phyloP scores from a whole-genome alignment of 2,329 filamentous ascomycete genomes.

The Chaetomium sp. region DNA sequence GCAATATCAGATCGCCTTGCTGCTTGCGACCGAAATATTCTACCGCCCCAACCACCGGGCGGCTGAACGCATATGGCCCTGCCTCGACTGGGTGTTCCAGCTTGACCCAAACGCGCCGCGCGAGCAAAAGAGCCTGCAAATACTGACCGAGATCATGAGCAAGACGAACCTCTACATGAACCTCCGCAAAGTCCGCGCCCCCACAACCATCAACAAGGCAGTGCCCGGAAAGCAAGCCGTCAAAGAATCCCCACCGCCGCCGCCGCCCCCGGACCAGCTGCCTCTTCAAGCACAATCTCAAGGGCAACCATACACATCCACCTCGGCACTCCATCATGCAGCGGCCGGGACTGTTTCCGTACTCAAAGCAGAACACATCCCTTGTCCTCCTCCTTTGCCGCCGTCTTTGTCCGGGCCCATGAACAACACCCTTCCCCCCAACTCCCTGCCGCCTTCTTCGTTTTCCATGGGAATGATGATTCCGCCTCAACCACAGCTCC shows the following conservation, averaged over 20 bases:
- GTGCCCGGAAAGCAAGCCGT: slow-evolving; percentile 43
- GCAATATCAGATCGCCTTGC: slow-evolving; percentile 70
- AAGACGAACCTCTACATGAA: slow-evolving; percentile 62
- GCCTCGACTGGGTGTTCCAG: slow-evolving; percentile 72
- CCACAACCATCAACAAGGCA: slow-evolving; percentile 48
- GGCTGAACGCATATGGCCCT: slow-evolving; percentile 68
- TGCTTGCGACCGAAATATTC: slow-evolving; percentile 69
- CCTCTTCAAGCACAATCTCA: slow-evolving; percentile 5
- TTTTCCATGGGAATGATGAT: slow-evolving; percentile 14
- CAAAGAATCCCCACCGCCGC: slow-evolving; percentile 36
- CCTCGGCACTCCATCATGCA: slow-evolving; percentile 12
- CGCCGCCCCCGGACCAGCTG: slow-evolving; percentile 27
- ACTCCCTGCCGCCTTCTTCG: background rate
- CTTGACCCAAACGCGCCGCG: slow-evolving; percentile 55
- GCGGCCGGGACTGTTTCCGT: slow-evolving; percentile 9
- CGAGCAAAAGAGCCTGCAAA: slow-evolving; percentile 59
- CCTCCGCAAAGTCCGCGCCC: slow-evolving; percentile 60
- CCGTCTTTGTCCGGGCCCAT: background rate
- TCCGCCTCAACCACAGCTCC: slow-evolving; percentile 16
- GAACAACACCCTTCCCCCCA: background rate
- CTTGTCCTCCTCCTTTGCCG: slow-evolving; percentile 14
- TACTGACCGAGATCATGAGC: slow-evolving; percentile 64
- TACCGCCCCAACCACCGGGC: slow-evolving; percentile 58
- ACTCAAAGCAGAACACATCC: slow-evolving; percentile 29
- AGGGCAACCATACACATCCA: slow-evolving; percentile 11